Evolutionary conservation across 225 moss, liverwort and hornwort genomes (phyloP), one percentile per base, ranked within the genome.

Genomic region (Climacium dendroides): DNA sequence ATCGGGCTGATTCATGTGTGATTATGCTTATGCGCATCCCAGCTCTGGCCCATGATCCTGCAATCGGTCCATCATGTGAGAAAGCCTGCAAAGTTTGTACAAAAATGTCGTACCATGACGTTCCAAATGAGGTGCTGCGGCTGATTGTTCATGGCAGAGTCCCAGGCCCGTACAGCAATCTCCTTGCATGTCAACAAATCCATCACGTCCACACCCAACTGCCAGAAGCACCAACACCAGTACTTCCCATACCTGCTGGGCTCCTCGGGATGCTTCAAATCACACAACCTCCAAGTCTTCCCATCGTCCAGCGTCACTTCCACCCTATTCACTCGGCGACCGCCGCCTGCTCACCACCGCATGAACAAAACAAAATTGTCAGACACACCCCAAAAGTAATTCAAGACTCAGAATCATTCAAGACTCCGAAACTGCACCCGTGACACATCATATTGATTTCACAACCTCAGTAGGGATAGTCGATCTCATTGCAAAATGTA

Each of bases 221-320:
- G 91, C 98, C 98, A 99, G 83, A 96, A 92, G 57, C 96, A 96
- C 98, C 98, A 99, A 61, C 97, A 96, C 98, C 98, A 99, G 86
- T 97, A 96, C 88, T 92, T 99, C 10, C 98, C 96, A 74, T 94
- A 93, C 35, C 86, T 87, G 11, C 92, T 97, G 19, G 97, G 95
- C 83, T 91, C 89, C 72, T 97, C 97, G 11, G 93, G 91, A 61
- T 95, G 93, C 78, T 82, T 90, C 80, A 99, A 86, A 34, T 92
- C 90, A 74, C 97, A 97, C 55, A 96, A 45, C 48, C 83, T 91
- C 97, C 97, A 99, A 5, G 94, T 87, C 62, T 88, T 87, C 37
- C 98, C 98, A 11, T 90, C 90, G 76, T 97, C 95, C 34, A 99
- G 75, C 22, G 98, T 95, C 22, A 95, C 81, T 57, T 99, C 98